phyloP scores from a whole-genome alignment of 352 stramenopile genomes.

The Phytophthora litchii region DNA sequence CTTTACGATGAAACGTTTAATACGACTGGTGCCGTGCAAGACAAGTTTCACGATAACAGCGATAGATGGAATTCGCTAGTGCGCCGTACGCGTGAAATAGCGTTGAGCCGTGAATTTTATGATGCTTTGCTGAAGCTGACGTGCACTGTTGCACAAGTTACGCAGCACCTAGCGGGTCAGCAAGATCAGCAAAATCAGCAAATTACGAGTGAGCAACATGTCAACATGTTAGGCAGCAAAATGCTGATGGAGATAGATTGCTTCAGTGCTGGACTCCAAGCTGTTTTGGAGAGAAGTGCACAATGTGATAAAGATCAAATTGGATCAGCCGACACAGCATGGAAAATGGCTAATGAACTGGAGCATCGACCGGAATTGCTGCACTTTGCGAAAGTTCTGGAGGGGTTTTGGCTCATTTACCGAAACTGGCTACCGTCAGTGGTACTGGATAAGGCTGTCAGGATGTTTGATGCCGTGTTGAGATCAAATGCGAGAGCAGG shows the following conservation, averaged over 20 bases:
- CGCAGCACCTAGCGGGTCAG: not conserved
- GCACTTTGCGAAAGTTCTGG: conserved; percentile 14
- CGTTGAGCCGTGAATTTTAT: conserved; percentile 20
- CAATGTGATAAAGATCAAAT: not conserved
- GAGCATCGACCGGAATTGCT: conserved; percentile 1
- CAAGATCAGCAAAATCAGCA: no score
- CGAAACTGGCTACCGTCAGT: conserved; percentile 21
- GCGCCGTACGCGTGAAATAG: conserved; percentile 5
- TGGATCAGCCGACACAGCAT: not conserved
- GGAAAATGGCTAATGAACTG: not conserved
- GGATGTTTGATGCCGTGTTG: conserved; percentile 5
- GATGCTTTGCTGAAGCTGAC: not conserved
- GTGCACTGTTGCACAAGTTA: not conserved
- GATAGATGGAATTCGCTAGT: conserved; percentile 1
- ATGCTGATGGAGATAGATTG: conserved; percentile 17
- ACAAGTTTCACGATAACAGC: not conserved
- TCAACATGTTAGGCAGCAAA: conserved; percentile 1
- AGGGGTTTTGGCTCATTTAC: conserved; percentile 32
- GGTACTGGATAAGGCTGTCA: conserved; percentile 14
- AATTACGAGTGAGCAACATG: not conserved
- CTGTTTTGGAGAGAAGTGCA: conserved; percentile 1
- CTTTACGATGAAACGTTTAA: conserved; percentile 16
- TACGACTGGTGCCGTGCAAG: conserved; percentile 5
- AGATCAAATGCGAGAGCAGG: not conserved
- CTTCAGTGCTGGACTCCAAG: conserved; percentile 7